phyloP scores from a whole-genome alignment of 2,329 filamentous ascomycete species.

The Sordariomycetes sp. region DNA sequence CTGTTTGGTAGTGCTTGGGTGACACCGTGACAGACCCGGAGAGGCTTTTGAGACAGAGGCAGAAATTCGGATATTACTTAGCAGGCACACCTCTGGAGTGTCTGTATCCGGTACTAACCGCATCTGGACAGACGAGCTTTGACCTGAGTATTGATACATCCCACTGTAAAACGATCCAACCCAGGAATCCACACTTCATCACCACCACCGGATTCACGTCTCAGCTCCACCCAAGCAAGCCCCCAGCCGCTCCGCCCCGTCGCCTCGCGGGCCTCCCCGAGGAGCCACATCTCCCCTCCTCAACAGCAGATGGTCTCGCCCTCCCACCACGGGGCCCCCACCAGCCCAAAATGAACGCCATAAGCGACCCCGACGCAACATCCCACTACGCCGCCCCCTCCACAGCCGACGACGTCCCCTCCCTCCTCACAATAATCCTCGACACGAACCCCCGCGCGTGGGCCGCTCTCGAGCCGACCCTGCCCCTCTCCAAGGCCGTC shows the following conservation, averaged over 20 bases:
- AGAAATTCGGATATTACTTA: no score
- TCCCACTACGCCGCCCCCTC: constrained; percentile 45
- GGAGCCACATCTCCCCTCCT: neutral
- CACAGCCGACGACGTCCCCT: constrained; percentile 47
- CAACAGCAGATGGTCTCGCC: neutral
- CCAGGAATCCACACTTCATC: no score
- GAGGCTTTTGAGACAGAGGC: no score
- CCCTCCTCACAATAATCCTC: constrained; percentile 79
- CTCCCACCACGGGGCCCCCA: neutral
- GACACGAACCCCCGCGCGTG: constrained; percentile 96
- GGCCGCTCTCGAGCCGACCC: constrained; percentile 59
- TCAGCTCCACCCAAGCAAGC: neutral
- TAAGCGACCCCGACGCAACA: constrained; percentile 40
- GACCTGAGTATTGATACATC: neutral
- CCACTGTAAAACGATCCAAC: neutral
- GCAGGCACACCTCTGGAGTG: no score
- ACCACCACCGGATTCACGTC: neutral
- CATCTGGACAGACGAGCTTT: no score
- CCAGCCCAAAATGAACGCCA: constrained; percentile 29
- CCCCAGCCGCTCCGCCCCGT: neutral
- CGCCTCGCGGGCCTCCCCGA: neutral
- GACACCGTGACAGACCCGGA: no score
- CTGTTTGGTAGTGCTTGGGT: no score
- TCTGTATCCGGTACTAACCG: no score
- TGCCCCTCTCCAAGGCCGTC: constrained; percentile 73